phyloP scores from a whole-genome alignment of 2,329 filamentous ascomycete species.

The Byssochlamys sp. region DNA sequence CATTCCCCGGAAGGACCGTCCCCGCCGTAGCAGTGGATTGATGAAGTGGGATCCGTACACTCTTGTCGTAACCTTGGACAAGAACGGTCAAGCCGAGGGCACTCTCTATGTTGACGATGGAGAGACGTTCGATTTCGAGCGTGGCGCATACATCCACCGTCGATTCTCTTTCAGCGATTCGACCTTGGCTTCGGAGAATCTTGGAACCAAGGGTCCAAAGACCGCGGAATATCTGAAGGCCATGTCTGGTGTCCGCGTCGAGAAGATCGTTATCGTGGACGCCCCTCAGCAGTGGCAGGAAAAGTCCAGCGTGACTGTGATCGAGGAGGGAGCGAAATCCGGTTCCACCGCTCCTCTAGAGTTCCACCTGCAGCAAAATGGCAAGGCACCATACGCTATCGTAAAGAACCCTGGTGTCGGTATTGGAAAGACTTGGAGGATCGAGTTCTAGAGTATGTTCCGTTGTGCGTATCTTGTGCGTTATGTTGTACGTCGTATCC shows the following conservation, averaged over 20 bases:
- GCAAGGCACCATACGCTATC: constrained; percentile 53
- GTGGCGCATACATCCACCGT: constrained; percentile 80
- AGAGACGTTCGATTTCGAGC: constrained; percentile 78
- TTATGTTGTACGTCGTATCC: background rate
- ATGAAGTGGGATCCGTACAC: constrained; percentile 97
- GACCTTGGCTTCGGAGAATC: constrained; percentile 60
- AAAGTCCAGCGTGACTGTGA: constrained; percentile 47
- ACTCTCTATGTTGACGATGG: constrained; percentile 88
- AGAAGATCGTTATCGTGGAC: constrained; percentile 75
- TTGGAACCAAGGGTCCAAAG: constrained; percentile 52
- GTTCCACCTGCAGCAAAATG: constrained; percentile 42
- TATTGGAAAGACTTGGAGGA: constrained; percentile 57
- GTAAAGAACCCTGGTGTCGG: constrained; percentile 53
- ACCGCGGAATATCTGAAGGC: constrained; percentile 65
- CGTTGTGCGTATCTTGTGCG: background rate
- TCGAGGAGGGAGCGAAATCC: constrained; percentile 38
- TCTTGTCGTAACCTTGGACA: constrained; percentile 64
- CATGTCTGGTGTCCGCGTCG: constrained; percentile 68
- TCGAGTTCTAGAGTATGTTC: constrained; percentile 39
- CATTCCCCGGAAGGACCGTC: constrained; percentile 78
- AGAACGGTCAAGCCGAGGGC: constrained; percentile 63
- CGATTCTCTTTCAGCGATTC: constrained; percentile 57
- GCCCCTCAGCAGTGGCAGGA: constrained; percentile 63
- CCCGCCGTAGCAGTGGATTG: constrained; percentile 71
- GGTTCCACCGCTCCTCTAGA: constrained; percentile 47